A percentile compares a stretch with the other conserved stretches of the same genome.
Evolutionary conservation across 495 filamentous ascomycete species (phyloP).

Genomic region (Annulohypoxylon nitens): DNA sequence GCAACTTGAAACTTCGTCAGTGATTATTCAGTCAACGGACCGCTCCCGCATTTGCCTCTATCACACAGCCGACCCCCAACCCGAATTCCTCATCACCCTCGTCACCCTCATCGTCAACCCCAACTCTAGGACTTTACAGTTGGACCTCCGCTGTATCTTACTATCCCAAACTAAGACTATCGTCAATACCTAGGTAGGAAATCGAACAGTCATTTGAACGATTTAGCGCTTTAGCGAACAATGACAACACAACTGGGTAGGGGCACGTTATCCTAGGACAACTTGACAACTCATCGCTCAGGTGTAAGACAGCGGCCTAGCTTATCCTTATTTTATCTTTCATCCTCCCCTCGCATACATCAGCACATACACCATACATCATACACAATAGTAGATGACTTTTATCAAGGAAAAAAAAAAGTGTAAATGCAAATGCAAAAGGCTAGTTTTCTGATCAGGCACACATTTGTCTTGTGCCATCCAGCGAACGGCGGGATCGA

Average conservation of each 20-base stretch:
- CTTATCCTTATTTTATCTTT: slow-evolving; percentile 30
- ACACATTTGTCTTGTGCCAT: slow-evolving; percentile 41
- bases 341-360: neutral
- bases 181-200: neutral
- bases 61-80: slow-evolving; percentile 23
- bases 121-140: neutral
- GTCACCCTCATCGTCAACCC: neutral
- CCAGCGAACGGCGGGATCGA: slow-evolving; percentile 8
- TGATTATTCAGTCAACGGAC: slow-evolving; percentile 36
- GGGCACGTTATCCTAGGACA: slow-evolving; percentile 41
- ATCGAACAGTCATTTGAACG: slow-evolving; percentile 43
- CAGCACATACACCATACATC: neutral
- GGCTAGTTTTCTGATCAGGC: slow-evolving; percentile 39
- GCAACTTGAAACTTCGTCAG: slow-evolving; percentile 41
- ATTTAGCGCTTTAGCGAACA: slow-evolving; percentile 38
- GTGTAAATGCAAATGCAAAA: neutral
- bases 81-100: neutral
- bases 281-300: slow-evolving; percentile 45
- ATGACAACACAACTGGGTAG: slow-evolving; percentile 42
- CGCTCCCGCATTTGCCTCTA: slow-evolving; percentile 41
- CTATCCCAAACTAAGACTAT: slow-evolving; percentile 19
- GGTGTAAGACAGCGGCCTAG: slow-evolving; percentile 35
- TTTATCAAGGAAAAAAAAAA: slow-evolving; percentile 8
- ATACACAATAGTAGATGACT: slow-evolving; percentile 2
- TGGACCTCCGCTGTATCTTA: slow-evolving; percentile 12